Conservation (phyloP, 495 filamentous ascomycete genomes). For the Opeltia flavorubescens region DNA sequence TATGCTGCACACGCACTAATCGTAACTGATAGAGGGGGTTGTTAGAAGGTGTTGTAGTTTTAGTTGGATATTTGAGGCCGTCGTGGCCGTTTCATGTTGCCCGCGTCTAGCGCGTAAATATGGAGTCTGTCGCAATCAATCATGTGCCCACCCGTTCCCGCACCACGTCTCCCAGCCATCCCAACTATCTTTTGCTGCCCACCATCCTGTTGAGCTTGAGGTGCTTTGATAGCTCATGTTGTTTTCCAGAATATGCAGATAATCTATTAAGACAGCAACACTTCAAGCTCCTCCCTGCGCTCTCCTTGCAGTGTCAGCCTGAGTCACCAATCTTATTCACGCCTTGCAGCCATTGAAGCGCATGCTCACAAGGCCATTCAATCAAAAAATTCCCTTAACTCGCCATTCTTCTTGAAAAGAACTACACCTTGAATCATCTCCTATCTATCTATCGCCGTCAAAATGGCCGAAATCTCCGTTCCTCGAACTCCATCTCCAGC, state of each 20-base stretch:
- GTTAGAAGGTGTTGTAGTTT: too few relatives aligned
- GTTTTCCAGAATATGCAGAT: too few relatives aligned
- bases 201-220: too few relatives aligned
- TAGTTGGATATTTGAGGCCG: not conserved
- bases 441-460: not conserved
- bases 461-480: conserved; percentile 12
- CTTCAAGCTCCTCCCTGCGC: not conserved
- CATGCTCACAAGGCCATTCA: not conserved
- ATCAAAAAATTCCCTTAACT: not conserved
- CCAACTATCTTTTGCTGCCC: conserved; percentile 1
- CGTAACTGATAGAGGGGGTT: too few relatives aligned
- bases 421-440: not conserved
- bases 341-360: conserved; percentile 1
- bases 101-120: not conserved
- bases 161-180: not conserved
- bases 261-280: not conserved
- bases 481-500: conserved; percentile 12
- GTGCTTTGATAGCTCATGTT: too few relatives aligned
- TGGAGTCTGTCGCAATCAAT: not conserved
- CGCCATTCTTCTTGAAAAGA: not conserved
- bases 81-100: not conserved
- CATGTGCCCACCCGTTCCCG: not conserved
- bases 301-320: not conserved
- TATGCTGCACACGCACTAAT: too few relatives aligned
- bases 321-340: not conserved